Evolutionary conservation across 345 rosid genomes (phyloP), one percentile per base, ranked within the genome.

Genomic region (Syzygium oleosum): DNA sequence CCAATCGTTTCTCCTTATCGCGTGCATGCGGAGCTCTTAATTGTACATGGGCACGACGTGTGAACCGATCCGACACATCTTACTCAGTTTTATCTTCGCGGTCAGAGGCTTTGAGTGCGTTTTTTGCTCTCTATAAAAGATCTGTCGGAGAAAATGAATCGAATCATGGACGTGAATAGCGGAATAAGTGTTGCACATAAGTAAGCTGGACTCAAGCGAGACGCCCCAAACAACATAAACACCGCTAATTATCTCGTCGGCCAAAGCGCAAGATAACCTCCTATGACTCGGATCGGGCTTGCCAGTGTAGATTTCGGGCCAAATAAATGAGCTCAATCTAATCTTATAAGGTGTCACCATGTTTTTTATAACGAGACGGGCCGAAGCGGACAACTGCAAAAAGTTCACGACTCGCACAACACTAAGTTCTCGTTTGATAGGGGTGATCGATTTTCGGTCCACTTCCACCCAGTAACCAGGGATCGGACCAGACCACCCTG

Each of bases 201-300:
- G 43, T 29, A 22, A 65, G 16, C 0, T 9, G 12, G 2, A 9
- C 9, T 4, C 7, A 2, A 73, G 80, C 25, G 7, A 38, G 49
- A 38, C 7, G 49, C 38, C 19, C 80, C 13, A 34, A 31, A 38
- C 25, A 3, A 73, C 19, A 5, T 38, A 73, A 73, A 73, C 49
- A 4, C 14, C 14, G 80, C 49, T 12, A 1, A 0, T 0, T 3
- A 15, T 7, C 10, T 41, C 5, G 22, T 7, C 1, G 46, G 12
- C 2, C 19, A 21, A 34, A 73, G 46, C 23, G 43, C 43, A 68
- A 10, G 23, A 17, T 31, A n/a, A 31, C 79, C 5, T 16, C 0
- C 46, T 31, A 68, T 1, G 1, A 16, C 46, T 68, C 6, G 12
- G 41, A 15, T 65, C 11, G 21, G 43, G 22, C 2, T 29, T 16